Conservation (phyloP, 371 early-diverging fungal genomes). For the Lichtheimia ramosa region DNA sequence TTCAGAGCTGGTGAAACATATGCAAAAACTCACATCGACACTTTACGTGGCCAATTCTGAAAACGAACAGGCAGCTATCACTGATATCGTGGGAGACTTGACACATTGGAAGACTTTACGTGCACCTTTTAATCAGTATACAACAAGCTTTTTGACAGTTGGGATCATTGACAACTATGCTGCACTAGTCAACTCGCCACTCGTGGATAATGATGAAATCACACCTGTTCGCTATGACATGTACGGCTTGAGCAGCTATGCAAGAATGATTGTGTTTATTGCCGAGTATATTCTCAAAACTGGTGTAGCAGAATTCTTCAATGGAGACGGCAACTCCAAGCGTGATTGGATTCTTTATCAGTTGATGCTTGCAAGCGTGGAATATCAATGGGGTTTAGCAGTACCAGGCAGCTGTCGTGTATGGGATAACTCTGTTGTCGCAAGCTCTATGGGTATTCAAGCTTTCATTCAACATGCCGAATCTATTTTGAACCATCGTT, state of each 20-base stretch:
- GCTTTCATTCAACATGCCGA: slow-evolving; percentile 23
- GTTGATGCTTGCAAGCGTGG: slow-evolving; percentile 35
- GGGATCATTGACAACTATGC: slow-evolving; percentile 21
- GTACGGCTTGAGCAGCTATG: slow-evolving; percentile 57
- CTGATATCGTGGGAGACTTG: slow-evolving; percentile 16
- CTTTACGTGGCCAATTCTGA: not conserved
- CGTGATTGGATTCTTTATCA: slow-evolving; percentile 41
- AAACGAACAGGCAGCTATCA: slow-evolving; percentile 5
- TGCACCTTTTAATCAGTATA: slow-evolving; percentile 16
- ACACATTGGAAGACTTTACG: slow-evolving; percentile 26
- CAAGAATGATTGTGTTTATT: slow-evolving; percentile 48
- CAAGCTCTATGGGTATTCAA: slow-evolving; percentile 17
- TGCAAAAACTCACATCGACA: slow-evolving; percentile 10
- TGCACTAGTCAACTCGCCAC: slow-evolving; percentile 13
- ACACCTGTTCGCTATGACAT: slow-evolving; percentile 45
- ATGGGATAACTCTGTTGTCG: slow-evolving; percentile 20
- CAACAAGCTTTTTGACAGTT: slow-evolving; percentile 20
- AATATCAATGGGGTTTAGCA: slow-evolving; percentile 34
- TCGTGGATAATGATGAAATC: slow-evolving; percentile 35
- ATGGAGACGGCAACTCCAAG: not conserved
- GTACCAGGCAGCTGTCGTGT: slow-evolving; percentile 23
- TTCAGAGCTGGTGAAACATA: slow-evolving; percentile 23
- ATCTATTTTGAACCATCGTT: slow-evolving; percentile 17
- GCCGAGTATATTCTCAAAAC: slow-evolving; percentile 37
- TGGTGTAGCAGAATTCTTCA: slow-evolving; percentile 28